These are phyloP conservation scores for Sarocladiaceae sp. DNA, from an alignment of 2,329 filamentous ascomycete species.

Conservation along the genomic window DNA sequence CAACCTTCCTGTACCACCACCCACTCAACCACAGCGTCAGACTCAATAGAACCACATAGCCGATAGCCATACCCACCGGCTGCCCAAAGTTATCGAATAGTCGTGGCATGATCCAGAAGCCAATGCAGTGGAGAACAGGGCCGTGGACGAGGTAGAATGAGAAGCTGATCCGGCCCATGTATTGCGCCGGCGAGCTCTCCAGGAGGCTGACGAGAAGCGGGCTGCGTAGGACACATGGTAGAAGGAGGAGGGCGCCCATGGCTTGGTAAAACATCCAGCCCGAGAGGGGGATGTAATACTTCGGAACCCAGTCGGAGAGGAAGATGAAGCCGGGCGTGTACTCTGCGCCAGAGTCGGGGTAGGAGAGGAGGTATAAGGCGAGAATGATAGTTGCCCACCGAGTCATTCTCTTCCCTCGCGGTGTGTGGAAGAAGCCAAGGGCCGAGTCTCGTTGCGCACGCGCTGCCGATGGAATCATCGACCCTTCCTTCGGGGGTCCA, in stretches of 20 bases:
- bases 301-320: conserved; percentile 28
- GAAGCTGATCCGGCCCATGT: conserved; percentile 35
- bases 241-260: conserved; percentile 30
- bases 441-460: conserved; percentile 1
- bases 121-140: conserved; percentile 54
- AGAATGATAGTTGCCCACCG: conserved; percentile 26
- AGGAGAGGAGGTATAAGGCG: conserved; percentile 34
- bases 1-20: conserved; percentile 31
- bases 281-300: conserved; percentile 30
- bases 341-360: conserved; percentile 33
- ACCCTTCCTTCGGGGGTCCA: conserved; percentile 7
- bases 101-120: conserved; percentile 51
- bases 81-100: conserved; percentile 32
- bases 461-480: conserved; percentile 6
- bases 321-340: conserved; percentile 32
- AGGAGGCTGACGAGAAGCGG: conserved; percentile 22
- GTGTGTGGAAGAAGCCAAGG: conserved; percentile 1
- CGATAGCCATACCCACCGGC: conserved; percentile 23
- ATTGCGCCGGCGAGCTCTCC: conserved; percentile 28
- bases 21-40: conserved; percentile 29
- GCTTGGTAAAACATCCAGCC: conserved; percentile 37
- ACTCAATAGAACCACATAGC: conserved; percentile 25
- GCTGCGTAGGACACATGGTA: conserved; percentile 31
- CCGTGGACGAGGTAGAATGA: conserved; percentile 44
- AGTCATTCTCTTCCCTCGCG: background rate